These are phyloP conservation scores for Ascochyta clinopodiicola DNA, from an alignment of 2,329 filamentous ascomycete species.

Conservation along the genomic window DNA sequence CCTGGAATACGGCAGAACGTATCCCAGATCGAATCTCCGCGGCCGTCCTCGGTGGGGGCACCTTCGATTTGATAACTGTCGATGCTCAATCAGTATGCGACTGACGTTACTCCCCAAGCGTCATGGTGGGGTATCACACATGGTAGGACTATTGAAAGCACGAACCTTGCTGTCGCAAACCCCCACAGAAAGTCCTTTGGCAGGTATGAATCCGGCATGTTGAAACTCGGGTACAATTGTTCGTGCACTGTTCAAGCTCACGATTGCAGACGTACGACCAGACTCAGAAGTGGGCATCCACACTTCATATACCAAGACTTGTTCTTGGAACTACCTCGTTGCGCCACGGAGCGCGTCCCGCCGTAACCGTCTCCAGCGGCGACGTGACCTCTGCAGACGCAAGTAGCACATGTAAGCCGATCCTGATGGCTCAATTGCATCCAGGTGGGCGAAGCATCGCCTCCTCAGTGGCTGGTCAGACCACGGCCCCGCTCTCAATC, in stretches of 20 bases:
- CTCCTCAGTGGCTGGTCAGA: constrained; percentile 26
- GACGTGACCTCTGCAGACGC: constrained; percentile 25
- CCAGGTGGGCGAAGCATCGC: constrained; percentile 25
- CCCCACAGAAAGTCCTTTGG: constrained; percentile 52
- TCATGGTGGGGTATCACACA: constrained; percentile 32
- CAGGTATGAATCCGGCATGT: constrained; percentile 46
- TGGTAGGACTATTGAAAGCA: constrained; percentile 25
- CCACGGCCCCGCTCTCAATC: constrained; percentile 25
- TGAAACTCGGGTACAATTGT: constrained; percentile 20
- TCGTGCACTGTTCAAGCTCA: constrained; percentile 15
- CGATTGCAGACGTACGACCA: constrained; percentile 10
- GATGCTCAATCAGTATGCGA: constrained; percentile 30
- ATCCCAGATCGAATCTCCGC: constrained; percentile 87
- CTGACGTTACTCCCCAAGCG: constrained; percentile 9
- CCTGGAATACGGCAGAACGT: constrained; percentile 81
- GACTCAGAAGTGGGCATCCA: constrained; percentile 23
- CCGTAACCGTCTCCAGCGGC: constrained; percentile 45
- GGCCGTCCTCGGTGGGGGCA: constrained; percentile 74
- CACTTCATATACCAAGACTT: constrained; percentile 42
- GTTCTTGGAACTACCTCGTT: constrained; percentile 24
- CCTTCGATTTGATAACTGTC: constrained; percentile 88
- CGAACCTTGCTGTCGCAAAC: constrained; percentile 52
- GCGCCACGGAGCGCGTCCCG: constrained; percentile 45
- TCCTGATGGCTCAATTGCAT: constrained; percentile 24
- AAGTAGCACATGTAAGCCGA: constrained; percentile 34